phyloP scores from a whole-genome alignment of 2,329 filamentous ascomycete genomes.

The Neonectria coccinea region DNA sequence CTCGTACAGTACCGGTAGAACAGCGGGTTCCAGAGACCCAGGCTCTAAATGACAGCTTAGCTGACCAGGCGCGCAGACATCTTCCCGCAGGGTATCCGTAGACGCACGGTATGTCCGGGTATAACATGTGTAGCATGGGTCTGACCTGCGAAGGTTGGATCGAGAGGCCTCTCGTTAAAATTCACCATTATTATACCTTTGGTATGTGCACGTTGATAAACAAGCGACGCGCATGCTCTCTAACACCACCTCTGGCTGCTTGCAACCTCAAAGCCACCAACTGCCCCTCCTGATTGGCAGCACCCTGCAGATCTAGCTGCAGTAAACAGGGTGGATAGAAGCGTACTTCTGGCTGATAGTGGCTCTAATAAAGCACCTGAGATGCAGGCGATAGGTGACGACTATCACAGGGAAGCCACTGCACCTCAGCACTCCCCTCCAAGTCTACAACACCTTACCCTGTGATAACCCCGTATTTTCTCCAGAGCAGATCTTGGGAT shows the following conservation, averaged over 20 bases:
- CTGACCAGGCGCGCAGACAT: not conserved
- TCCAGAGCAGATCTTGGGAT: slow-evolving; percentile 13
- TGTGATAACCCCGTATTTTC: not conserved
- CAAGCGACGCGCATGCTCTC: not conserved
- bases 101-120: not conserved
- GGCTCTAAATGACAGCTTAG: not conserved
- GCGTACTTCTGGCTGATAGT: not conserved
- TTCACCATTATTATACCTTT: not conserved
- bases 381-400: not conserved
- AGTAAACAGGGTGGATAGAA: not conserved
- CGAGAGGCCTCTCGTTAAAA: not conserved
- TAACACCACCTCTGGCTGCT: not conserved
- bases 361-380: not conserved
- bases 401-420: not conserved
- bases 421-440: not conserved
- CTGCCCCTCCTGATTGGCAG: not conserved
- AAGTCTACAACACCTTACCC: not conserved
- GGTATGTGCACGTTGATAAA: not conserved
- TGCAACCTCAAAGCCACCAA: not conserved
- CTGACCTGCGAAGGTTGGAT: not conserved
- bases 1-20: not conserved
- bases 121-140: not conserved
- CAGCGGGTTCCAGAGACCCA: not conserved
- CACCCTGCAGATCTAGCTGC: slow-evolving; percentile 6
- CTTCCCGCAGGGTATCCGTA: not conserved